Evolutionary conservation across 75 land plant species (phyloP), one percentile per base, ranked within the genome.

Genomic region (Selaginella tamariscina): DNA sequence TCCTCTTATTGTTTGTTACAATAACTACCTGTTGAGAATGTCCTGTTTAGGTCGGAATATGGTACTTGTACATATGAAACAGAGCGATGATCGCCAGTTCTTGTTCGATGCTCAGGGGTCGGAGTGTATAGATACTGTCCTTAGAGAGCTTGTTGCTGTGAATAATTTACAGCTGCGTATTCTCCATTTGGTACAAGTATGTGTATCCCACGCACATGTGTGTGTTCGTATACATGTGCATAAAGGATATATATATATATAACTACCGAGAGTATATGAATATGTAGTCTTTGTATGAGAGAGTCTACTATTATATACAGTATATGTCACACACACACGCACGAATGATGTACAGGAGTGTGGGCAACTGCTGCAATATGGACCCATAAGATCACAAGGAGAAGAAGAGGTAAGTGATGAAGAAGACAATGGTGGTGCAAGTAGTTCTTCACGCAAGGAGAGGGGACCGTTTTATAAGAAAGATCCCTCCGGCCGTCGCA

Each of bases 11-110:
- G n/a, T n/a, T n/a, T n/a, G n/a, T n/a, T n/a, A 39, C 5, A 39
- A 15, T 39, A 39, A 39, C 49, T 39, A 39, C 49, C 49, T 5
- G 15, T 39, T 15, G 49, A 5, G 49, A 15, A 5, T 39, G 15
- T 39, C 5, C 11, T 39, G 5, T 39, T 39, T 39, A 39, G 49
- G 49, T 5, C 49, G 15, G 49, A 39, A 15, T 67, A 80, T 80
- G 82, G 82, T 80, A 63, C 56, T 67, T 15, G 54, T 80, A 27
- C 82, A 80, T 31, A 67, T 80, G 44, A 73, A 74, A 64, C 81
- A 78, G 55, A 68, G 81, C 56, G 81, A 73, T 15, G 73, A 80
- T 21, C 65, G 73, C 23, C 82, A 80, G 70, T 80, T 80, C 64
- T 71, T 80, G 26, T 78, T 70, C 72, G 82, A 80, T 33, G 64